Percentiles rank a stretch among this genome's conserved stretches.
phyloP scores from a whole-genome alignment of 176 grass and related monocot species.

The Oryza longistaminata region DNA sequence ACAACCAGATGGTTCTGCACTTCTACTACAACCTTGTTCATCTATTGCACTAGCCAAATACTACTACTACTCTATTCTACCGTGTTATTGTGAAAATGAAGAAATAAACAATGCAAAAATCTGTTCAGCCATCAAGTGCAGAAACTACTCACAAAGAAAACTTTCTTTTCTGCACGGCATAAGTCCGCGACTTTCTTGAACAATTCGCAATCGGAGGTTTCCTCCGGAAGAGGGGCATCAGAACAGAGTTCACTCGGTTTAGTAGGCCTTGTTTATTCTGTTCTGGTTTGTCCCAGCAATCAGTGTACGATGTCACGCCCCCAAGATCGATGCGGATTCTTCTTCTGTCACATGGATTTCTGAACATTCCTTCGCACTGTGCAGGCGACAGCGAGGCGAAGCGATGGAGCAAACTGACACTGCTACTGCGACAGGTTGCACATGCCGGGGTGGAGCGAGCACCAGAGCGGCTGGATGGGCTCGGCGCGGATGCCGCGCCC shows the following conservation, averaged over 20 bases:
- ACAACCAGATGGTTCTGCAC: background rate
- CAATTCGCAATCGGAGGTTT: background rate
- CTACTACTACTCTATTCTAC: background rate
- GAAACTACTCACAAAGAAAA: background rate
- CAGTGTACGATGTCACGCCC: background rate
- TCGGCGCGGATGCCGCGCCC: conserved; percentile 78
- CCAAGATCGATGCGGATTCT: background rate
- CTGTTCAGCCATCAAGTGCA: background rate
- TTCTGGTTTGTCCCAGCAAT: background rate
- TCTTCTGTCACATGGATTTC: background rate
- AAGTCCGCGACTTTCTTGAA: background rate
- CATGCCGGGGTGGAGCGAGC: conserved; percentile 69
- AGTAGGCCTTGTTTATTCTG: conserved; percentile 25
- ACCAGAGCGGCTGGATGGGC: conserved; percentile 88
- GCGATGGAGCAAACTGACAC: background rate
- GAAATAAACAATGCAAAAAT: background rate
- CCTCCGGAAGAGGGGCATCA: background rate
- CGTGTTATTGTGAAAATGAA: conserved; percentile 2
- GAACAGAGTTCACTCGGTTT: background rate
- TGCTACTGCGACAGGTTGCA: conserved; percentile 66
- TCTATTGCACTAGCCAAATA: background rate
- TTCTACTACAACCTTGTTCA: background rate
- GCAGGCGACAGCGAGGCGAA: background rate
- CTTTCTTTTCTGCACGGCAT: background rate
- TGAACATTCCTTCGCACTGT: background rate